Evolutionary conservation across 345 rosid species (phyloP).

Genomic region (Arabidopsis suecica): DNA sequence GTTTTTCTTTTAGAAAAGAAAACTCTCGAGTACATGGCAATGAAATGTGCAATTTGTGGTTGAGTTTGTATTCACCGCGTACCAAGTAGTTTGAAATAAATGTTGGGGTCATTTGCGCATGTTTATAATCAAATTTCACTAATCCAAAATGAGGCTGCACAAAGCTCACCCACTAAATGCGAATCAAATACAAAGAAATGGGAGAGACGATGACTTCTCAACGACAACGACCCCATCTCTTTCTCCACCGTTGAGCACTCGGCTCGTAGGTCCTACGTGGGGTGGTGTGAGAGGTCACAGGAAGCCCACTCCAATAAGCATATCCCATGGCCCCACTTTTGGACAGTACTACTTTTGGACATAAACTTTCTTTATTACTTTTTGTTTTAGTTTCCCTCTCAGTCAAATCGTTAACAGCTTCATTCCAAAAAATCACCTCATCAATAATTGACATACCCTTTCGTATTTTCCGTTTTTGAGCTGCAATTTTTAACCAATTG

Average conservation of each 20-base stretch:
- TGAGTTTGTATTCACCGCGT: background rate
- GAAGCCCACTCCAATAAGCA: conserved; percentile 16
- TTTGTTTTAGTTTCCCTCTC: background rate
- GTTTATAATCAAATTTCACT: background rate
- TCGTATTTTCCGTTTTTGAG: conserved; percentile 24
- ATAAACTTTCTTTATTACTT: conserved; percentile 9
- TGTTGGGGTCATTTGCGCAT: background rate
- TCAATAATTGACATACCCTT: conserved; percentile 27
- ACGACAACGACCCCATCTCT: conserved; percentile 25
- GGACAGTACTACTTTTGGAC: conserved; percentile 31
- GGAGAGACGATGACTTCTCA: conserved; percentile 24
- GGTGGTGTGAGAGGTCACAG: conserved; percentile 13
- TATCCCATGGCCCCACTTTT: conserved; percentile 7
- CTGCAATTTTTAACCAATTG: conserved; percentile 34
- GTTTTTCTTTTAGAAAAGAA: too few relatives aligned
- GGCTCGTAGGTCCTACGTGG: conserved; percentile 6
- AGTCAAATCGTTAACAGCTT: conserved; percentile 21
- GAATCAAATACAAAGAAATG: conserved; percentile 36
- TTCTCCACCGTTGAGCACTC: conserved; percentile 46
- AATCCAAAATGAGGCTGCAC: background rate
- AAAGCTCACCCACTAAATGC: conserved; percentile 24
- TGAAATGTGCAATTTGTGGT: background rate
- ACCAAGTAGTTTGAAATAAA: background rate
- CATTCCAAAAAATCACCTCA: conserved; percentile 9
- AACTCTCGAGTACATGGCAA: background rate